These are phyloP conservation scores for Jamesozyma jinghongensis DNA, from an alignment of 805 yeast species.

Conservation along the genomic window DNA sequence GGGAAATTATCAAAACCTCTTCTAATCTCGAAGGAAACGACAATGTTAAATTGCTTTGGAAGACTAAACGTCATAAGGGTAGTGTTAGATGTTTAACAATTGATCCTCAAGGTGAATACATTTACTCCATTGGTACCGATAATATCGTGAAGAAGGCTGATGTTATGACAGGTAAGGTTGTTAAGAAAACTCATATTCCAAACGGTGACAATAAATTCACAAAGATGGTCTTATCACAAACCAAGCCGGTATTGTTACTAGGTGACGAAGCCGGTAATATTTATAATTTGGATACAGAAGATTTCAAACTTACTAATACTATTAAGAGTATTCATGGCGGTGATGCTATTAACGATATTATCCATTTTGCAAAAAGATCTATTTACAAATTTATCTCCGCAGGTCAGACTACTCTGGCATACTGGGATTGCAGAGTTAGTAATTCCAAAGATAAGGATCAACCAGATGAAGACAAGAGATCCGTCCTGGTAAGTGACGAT, in stretches of 20 bases:
- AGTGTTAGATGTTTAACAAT: conserved; percentile 69
- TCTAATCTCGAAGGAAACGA: conserved; percentile 10
- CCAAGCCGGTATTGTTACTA: conserved; percentile 38
- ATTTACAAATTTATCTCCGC: conserved; percentile 70
- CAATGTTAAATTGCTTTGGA: conserved; percentile 48
- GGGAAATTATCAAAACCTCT: conserved; percentile 31
- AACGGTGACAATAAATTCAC: conserved; percentile 24
- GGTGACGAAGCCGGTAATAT: conserved; percentile 67
- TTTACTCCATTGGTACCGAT: conserved; percentile 75
- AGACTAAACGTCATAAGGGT: conserved; percentile 83
- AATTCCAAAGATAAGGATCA: conserved; percentile 20
- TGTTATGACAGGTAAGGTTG: conserved; percentile 66
- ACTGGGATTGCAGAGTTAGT: conserved; percentile 63
- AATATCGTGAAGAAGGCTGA: conserved; percentile 66
- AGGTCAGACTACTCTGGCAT: conserved; percentile 75
- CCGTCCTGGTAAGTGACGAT: conserved; percentile 58
- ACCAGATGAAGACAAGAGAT: conserved; percentile 35
- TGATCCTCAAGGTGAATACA: conserved; percentile 39
- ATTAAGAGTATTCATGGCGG: conserved; percentile 53
- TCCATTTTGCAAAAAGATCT: conserved; percentile 53
- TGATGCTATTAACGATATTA: conserved; percentile 68
- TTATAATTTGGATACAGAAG: conserved; percentile 50
- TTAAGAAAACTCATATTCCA: conserved; percentile 35
- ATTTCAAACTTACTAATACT: conserved; percentile 41
- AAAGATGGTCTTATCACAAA: conserved; percentile 28